Percentiles rank a stretch among this genome's conserved stretches.
phyloP scores from a whole-genome alignment of 2,329 filamentous ascomycete species.

The Leptographium procerum region DNA sequence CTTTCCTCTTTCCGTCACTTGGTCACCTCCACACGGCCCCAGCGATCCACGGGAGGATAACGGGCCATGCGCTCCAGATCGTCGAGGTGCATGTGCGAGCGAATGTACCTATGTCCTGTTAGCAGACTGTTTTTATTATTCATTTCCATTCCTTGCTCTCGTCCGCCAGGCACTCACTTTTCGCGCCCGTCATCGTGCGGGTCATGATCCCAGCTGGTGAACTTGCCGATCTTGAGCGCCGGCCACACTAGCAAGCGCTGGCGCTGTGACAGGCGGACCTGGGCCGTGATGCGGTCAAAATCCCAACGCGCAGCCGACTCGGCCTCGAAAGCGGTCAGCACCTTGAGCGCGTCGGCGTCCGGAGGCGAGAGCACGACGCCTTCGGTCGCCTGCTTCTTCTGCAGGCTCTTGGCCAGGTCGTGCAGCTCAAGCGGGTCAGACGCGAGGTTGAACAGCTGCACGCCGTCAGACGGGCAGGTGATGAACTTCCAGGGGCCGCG shows the following conservation, averaged over 20 bases:
- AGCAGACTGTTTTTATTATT: not conserved
- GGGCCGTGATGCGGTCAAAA: constrained; percentile 61
- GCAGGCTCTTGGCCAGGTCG: constrained; percentile 49
- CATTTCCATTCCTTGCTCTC: no score
- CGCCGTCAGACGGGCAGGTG: constrained; percentile 70
- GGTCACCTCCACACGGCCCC: constrained; percentile 32
- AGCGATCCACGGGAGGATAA: constrained; percentile 53
- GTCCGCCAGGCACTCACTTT: constrained; percentile 34
- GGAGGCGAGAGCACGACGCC: not conserved
- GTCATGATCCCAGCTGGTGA: constrained; percentile 78
- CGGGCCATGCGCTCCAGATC: constrained; percentile 67
- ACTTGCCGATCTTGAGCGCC: constrained; percentile 63
- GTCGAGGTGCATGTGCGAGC: constrained; percentile 69
- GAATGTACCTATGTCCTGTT: constrained; percentile 57
- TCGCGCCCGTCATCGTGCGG: constrained; percentile 57
- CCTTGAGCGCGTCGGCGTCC: constrained; percentile 22
- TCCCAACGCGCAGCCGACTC: constrained; percentile 74
- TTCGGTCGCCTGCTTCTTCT: constrained; percentile 19
- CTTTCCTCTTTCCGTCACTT: not conserved
- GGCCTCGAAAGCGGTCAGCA: constrained; percentile 55
- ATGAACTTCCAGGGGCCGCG: constrained; percentile 86
- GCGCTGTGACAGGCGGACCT: constrained; percentile 68
- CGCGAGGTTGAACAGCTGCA: constrained; percentile 72
- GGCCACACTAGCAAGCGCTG: constrained; percentile 69
- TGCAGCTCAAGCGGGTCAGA: constrained; percentile 65